Conservation (phyloP, 1,284 basidiomycete species). For the Cutaneotrichosporon daszewskae region DNA sequence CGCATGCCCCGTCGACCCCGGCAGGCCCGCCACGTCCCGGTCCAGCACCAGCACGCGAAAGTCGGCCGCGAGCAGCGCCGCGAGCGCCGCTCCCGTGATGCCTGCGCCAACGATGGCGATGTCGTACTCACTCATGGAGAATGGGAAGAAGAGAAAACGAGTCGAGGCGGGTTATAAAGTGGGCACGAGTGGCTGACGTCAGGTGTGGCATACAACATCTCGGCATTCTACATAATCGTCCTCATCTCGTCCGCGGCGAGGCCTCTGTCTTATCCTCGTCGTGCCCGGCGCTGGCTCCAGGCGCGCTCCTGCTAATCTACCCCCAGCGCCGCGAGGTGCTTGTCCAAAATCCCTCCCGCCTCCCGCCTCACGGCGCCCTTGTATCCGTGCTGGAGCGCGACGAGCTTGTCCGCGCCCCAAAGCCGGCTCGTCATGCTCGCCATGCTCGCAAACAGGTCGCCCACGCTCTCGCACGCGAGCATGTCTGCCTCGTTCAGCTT, state of each 20-base stretch:
- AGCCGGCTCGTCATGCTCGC: slow-evolving; percentile 81
- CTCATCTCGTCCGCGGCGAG: too few species aligned
- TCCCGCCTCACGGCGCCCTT: slow-evolving; percentile 50
- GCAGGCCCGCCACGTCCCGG: slow-evolving; percentile 18
- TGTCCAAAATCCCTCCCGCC: too few species aligned
- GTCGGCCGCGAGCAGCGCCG: slow-evolving; percentile 48
- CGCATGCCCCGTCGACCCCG: slow-evolving; percentile 28
- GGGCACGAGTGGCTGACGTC: too few species aligned
- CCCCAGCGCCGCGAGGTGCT: too few species aligned
- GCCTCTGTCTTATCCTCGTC: too few species aligned
- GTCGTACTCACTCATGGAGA: slow-evolving; percentile 15
- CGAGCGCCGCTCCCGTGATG: slow-evolving; percentile 35
- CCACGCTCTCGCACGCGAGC: slow-evolving; percentile 70
- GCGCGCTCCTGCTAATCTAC: too few species aligned
- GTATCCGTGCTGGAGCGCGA: slow-evolving; percentile 54
- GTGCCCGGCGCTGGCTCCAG: too few species aligned
- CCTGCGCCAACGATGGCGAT: slow-evolving; percentile 25
- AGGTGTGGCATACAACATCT: too few species aligned
- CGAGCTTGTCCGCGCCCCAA: slow-evolving; percentile 84
- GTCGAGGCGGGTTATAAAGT: too few species aligned
- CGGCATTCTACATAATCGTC: too few species aligned
- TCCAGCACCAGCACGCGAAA: slow-evolving; percentile 51
- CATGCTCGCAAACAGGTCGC: slow-evolving; percentile 77
- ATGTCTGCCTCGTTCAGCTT: slow-evolving; percentile 77
- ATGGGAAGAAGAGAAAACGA: too few species aligned